Evolutionary conservation across 805 yeast genomes (phyloP).

Genomic region (Kockiozyma suomiensis): DNA sequence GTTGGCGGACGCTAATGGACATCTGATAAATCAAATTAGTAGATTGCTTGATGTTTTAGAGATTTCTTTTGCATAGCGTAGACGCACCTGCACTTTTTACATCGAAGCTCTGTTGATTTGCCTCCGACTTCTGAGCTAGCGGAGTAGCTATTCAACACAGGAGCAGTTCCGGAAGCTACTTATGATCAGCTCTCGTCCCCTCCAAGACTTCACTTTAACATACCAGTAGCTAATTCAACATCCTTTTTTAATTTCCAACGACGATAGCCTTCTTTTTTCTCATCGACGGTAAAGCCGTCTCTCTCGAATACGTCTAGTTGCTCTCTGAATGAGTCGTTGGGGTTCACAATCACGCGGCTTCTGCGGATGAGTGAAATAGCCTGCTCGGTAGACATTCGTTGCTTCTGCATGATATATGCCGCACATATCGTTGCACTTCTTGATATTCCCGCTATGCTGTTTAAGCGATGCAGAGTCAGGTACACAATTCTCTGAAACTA

Average conservation of each 20-base stretch:
- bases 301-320: constrained; percentile 69
- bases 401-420: constrained; percentile 84
- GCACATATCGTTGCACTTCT: constrained; percentile 83
- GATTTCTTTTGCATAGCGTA: too few species aligned
- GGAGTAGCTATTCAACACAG: constrained; percentile 46
- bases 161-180: constrained; percentile 36
- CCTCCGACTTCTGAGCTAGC: constrained; percentile 33
- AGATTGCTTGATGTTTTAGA: neutral
- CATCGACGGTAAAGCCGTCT: constrained; percentile 42
- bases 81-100: constrained; percentile 75
- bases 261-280: constrained; percentile 43
- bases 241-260: constrained; percentile 44
- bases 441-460: constrained; percentile 89
- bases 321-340: constrained; percentile 71
- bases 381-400: constrained; percentile 58
- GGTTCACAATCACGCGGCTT: constrained; percentile 61
- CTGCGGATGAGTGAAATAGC: constrained; percentile 77
- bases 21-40: constrained; percentile 48
- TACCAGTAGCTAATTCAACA: constrained; percentile 41
- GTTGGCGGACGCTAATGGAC: constrained; percentile 58
- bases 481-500: too few species aligned
- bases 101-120: constrained; percentile 50
- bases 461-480: too few species aligned
- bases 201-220: too few species aligned
- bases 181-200: too few species aligned